Conservation (phyloP, 345 rosid genomes). For the Physaria fendleri region DNA sequence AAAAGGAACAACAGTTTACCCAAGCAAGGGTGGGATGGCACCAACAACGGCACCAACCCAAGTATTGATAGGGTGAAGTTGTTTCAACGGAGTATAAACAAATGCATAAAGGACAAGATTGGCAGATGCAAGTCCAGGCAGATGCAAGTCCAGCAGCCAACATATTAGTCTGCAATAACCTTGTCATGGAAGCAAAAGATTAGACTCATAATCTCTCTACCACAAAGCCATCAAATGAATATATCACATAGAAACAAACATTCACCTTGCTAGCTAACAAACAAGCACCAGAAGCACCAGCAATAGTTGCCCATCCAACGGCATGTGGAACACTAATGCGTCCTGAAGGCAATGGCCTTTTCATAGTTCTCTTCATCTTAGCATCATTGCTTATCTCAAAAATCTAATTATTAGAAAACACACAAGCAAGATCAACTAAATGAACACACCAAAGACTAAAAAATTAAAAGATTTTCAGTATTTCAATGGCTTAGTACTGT, state of each 20-base stretch:
- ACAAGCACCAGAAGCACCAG: slow-evolving; percentile 70
- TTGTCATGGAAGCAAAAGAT: slow-evolving; percentile 42
- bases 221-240: background rate
- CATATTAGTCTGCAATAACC: slow-evolving; percentile 91
- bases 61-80: slow-evolving; percentile 91
- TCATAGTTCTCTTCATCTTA: slow-evolving; percentile 86
- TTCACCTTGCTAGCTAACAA: slow-evolving; percentile 74
- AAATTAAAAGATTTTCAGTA: too few species aligned
- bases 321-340: slow-evolving; percentile 66
- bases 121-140: too few species aligned
- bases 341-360: slow-evolving; percentile 85
- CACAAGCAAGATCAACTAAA: background rate
- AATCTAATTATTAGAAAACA: slow-evolving; percentile 40
- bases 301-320: slow-evolving; percentile 66
- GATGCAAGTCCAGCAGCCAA: slow-evolving; percentile 85
- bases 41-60: slow-evolving; percentile 99
- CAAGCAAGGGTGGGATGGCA: slow-evolving; percentile 94
- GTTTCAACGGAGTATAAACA: slow-evolving; percentile 85
- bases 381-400: slow-evolving; percentile 85
- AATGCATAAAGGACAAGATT: slow-evolving; percentile 72
- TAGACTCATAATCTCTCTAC: slow-evolving; percentile 21
- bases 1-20: slow-evolving; percentile 46
- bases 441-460: background rate
- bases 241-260: slow-evolving; percentile 8
- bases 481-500: background rate